Percentiles rank a stretch among this genome's conserved stretches.
phyloP scores from a whole-genome alignment of 1,139 yeast genomes.

The Magnusiomyces ingens region DNA sequence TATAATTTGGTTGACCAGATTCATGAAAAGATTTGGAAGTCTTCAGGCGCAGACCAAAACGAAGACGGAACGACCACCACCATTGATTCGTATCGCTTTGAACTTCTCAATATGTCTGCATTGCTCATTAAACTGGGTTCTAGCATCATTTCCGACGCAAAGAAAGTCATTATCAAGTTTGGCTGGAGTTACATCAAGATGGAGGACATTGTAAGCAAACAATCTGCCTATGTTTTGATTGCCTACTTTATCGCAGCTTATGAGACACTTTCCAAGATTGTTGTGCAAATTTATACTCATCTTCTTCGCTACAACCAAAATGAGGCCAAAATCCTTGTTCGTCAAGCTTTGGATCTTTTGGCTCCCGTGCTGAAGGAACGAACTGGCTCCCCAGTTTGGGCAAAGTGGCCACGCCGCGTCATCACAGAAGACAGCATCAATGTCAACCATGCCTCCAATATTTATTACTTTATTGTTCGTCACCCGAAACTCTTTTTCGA shows the following conservation, averaged over 20 bases:
- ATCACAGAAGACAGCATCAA: conserved; percentile 84
- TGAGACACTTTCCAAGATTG: conserved; percentile 84
- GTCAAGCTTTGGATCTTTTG: conserved; percentile 78
- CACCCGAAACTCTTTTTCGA: conserved; percentile 80
- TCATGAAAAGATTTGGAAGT: conserved; percentile 66
- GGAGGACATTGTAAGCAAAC: conserved; percentile 86
- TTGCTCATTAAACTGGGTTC: conserved; percentile 68
- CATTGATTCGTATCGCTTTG: conserved; percentile 69
- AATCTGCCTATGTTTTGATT: conserved; percentile 86
- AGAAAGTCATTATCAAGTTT: conserved; percentile 85
- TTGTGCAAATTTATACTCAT: conserved; percentile 89
- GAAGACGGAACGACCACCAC: conserved; percentile 56
- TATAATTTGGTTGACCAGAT: conserved; percentile 56
- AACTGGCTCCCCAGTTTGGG: conserved; percentile 69
- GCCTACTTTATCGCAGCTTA: conserved; percentile 80
- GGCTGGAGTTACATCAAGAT: conserved; percentile 90
- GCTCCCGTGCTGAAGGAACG: conserved; percentile 85
- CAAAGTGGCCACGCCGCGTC: conserved; percentile 92
- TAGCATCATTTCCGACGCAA: conserved; percentile 48
- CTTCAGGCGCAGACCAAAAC: conserved; percentile 40
- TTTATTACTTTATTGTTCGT: conserved; percentile 82
- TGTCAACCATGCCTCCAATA: conserved; percentile 76
- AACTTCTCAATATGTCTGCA: conserved; percentile 75
- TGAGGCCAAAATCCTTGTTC: conserved; percentile 77
- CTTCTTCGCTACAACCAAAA: conserved; percentile 76